Base-by-base conservation (phyloP, 305 asterid genomes). In the Euphrasia arctica region DNA sequence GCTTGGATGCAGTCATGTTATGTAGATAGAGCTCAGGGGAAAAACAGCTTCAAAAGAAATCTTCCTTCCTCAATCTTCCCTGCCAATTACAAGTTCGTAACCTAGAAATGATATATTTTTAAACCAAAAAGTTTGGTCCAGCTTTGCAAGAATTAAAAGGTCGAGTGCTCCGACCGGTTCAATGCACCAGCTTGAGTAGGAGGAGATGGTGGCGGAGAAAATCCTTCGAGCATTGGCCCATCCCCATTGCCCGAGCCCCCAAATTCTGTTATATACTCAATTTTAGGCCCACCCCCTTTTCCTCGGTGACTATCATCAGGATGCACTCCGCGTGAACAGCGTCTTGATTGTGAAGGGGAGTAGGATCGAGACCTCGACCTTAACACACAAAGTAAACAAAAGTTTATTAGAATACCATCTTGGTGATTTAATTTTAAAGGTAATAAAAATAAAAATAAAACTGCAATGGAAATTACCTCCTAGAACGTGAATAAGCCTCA, bases 111-210 rank as follows among this genome's bases (percentile, higher is more conserved):
- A 63, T 71, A 65, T 75, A 82, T 65, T 77, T 65, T 47, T 76
- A 81, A 75, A 82, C 80, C 87, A 82, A 78, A 63, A 70, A 67
- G 70, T 72, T 81, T 79, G 79, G 86, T 84, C 85, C 80, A 86
- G 81, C 89, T 83, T 85, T 87, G 85, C 95, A 82, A 85, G 81
- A 78, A 85, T 83, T 63, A 90, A 88, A 47, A 87, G 96, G 91
- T 80, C 86, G 75, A 86, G 95, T 84, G 90, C 97, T 93, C 99
- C 97, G 95, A 93, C 99, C 97, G 97, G 82, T 74, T 90, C 71
- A 76, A 75, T 68, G 87, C 72, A 77, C 80, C 91, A 80, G 80
- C 79, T 72, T 70, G 87, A 63, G 95, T 68, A 58, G 84, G 86
- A 76, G 85, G 86, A 75, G 96, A 84, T 68, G 83, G 73, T 68